phyloP scores from a whole-genome alignment of 192 early-diverging fungal species.

The Backusella parvicylindrica region DNA sequence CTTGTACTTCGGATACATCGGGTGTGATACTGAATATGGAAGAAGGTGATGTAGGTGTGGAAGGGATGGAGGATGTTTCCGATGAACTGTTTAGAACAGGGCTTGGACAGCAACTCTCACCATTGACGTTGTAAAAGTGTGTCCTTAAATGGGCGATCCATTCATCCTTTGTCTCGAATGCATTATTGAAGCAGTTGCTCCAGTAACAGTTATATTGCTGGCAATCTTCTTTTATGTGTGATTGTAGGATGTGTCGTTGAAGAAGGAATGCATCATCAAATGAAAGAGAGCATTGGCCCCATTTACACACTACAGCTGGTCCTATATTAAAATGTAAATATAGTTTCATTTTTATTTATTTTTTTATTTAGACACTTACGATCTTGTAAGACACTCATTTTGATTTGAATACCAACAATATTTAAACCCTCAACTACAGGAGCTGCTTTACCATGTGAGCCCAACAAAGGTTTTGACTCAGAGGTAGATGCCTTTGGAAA shows the following conservation, averaged over 20 bases:
- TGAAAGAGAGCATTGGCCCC: slow-evolving; percentile 44
- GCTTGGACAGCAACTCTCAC: background rate
- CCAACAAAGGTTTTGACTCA: background rate
- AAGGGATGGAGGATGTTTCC: background rate
- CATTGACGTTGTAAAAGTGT: background rate
- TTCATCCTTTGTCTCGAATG: background rate
- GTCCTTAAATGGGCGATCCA: background rate
- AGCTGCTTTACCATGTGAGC: background rate
- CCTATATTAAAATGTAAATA: background rate
- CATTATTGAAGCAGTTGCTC: background rate
- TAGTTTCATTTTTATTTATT: no score
- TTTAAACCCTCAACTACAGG: slow-evolving; percentile 22
- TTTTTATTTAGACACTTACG: slow-evolving; percentile 2
- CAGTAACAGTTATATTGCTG: background rate
- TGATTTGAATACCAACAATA: slow-evolving; percentile 32
- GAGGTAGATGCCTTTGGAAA: slow-evolving; percentile 22
- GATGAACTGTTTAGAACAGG: background rate
- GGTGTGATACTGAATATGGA: slow-evolving; percentile 5
- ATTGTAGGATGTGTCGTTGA: slow-evolving; percentile 44
- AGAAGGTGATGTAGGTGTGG: background rate
- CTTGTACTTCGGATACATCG: slow-evolving; percentile 7
- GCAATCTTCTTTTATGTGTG: slow-evolving; percentile 30
- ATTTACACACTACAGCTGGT: slow-evolving; percentile 33
- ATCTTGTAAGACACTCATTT: slow-evolving; percentile 27
- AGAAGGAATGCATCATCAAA: slow-evolving; percentile 37